Conservation (phyloP, 495 filamentous ascomycete species). For the Podospora pseudopauciseta region DNA sequence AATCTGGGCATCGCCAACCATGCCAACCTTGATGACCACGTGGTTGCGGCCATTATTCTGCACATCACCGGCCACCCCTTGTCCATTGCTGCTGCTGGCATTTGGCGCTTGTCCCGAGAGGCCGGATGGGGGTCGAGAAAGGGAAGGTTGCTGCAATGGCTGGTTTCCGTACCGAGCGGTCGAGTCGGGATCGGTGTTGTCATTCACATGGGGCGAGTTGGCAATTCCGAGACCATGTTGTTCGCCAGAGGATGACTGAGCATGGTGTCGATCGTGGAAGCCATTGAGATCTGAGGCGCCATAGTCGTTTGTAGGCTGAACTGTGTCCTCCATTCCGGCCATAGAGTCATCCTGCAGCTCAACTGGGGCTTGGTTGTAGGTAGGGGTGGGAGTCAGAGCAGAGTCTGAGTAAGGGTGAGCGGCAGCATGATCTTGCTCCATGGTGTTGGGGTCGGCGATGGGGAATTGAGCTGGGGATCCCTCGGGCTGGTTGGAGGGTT, state of each 20-base stretch:
- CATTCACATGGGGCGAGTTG: conserved; percentile 29
- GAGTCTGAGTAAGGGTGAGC: conserved; percentile 1
- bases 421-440: conserved; percentile 41
- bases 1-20: conserved; percentile 99
- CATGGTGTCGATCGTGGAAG: conserved; percentile 32
- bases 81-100: conserved; percentile 34
- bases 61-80: conserved; percentile 32
- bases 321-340: conserved; percentile 37
- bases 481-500: conserved; percentile 46
- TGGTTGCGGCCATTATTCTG: conserved; percentile 64
- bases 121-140: conserved; percentile 50
- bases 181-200: conserved; percentile 36
- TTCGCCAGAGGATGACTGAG: conserved; percentile 40
- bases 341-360: conserved; percentile 41
- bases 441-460: conserved; percentile 49
- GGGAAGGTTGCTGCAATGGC: conserved; percentile 34
- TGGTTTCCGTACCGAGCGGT: conserved; percentile 41
- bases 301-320: conserved; percentile 26
- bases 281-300: conserved; percentile 14
- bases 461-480: conserved; percentile 50
- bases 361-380: conserved; percentile 18
- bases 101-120: conserved; percentile 41
- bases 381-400: conserved; percentile 7
- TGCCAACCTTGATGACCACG: conserved; percentile 98
- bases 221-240: conserved; percentile 36